A percentile compares a stretch with the other conserved stretches of the same genome.
These are phyloP conservation scores for Vitis hybrid DNA, from an alignment of 177 flowering plant genomes.

Conservation along the genomic window DNA sequence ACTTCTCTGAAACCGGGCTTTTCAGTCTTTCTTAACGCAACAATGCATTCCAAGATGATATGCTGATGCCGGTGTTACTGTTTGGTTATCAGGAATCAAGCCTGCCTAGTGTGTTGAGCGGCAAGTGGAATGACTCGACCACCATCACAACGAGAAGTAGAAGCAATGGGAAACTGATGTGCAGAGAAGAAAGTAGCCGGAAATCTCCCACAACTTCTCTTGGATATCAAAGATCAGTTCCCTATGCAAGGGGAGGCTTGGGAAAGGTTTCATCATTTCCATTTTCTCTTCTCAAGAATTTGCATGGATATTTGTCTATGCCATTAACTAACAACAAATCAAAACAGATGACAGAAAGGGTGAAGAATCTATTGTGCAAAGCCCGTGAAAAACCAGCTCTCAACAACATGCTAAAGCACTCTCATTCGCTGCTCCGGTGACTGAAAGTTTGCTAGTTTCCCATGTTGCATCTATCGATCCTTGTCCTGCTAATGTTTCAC, in stretches of 20 bases:
- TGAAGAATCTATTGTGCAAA: slow-evolving; percentile 51
- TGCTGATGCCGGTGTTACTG: background rate
- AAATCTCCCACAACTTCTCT: slow-evolving; percentile 61
- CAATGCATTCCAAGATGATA: background rate
- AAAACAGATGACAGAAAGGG: slow-evolving; percentile 53
- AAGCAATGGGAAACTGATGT: slow-evolving; percentile 29
- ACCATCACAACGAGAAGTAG: slow-evolving; percentile 64
- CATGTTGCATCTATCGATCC: too few relatives aligned
- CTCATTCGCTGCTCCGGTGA: slow-evolving; percentile 56
- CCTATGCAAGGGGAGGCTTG: slow-evolving; percentile 50
- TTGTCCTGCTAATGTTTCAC: too few relatives aligned
- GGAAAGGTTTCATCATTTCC: slow-evolving; percentile 44
- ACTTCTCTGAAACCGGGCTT: too few relatives aligned
- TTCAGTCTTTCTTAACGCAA: too few relatives aligned
- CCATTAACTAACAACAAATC: background rate
- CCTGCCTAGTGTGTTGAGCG: slow-evolving; percentile 48
- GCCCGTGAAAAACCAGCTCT: slow-evolving; percentile 46
- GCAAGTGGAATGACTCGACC: slow-evolving; percentile 34
- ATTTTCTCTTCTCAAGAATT: background rate
- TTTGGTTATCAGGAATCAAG: slow-evolving; percentile 63
- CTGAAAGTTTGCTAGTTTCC: too few relatives aligned
- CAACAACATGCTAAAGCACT: slow-evolving; percentile 53
- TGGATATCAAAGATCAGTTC: slow-evolving; percentile 51
- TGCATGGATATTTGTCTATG: background rate
- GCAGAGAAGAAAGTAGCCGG: slow-evolving; percentile 44